Conservation (phyloP, 2,329 filamentous ascomycete genomes). For the Lasiodiplodia theobromae region DNA sequence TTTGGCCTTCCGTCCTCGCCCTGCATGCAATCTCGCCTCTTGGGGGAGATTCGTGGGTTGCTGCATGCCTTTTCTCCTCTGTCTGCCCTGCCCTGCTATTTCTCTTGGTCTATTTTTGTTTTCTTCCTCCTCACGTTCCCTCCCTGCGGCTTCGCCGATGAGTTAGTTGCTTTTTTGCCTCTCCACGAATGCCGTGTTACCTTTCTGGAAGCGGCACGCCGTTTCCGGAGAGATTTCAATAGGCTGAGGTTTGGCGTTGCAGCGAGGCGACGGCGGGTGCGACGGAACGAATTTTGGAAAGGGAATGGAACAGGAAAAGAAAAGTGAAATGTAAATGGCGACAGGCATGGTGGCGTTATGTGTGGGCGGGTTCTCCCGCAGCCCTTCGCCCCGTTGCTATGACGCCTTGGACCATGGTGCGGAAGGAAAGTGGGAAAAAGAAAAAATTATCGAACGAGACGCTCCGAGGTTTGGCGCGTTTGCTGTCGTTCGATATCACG, state of each 20-base stretch:
- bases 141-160: neutral
- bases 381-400: neutral
- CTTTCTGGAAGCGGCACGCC: constrained; percentile 6
- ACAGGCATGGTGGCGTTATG: constrained; percentile 6
- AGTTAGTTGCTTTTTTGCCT: neutral
- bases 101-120: neutral
- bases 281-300: neutral
- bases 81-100: neutral
- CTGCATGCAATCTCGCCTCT: neutral
- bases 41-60: neutral
- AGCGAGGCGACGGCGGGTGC: constrained; percentile 6
- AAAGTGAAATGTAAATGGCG: neutral
- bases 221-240: neutral
- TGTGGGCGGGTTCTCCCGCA: constrained; percentile 17
- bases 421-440: neutral
- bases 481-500: neutral
- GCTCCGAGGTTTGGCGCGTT: neutral
- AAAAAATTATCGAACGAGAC: neutral
- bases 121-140: neutral
- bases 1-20: neutral
- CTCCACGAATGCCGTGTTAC: neutral
- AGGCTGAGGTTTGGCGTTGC: neutral
- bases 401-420: neutral
- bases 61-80: neutral
- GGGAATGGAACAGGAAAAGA: neutral